Percentiles rank a stretch among this genome's conserved stretches.
These are phyloP conservation scores for Wickerhamiella lipophila DNA, from an alignment of 805 yeast species.

Conservation along the genomic window DNA sequence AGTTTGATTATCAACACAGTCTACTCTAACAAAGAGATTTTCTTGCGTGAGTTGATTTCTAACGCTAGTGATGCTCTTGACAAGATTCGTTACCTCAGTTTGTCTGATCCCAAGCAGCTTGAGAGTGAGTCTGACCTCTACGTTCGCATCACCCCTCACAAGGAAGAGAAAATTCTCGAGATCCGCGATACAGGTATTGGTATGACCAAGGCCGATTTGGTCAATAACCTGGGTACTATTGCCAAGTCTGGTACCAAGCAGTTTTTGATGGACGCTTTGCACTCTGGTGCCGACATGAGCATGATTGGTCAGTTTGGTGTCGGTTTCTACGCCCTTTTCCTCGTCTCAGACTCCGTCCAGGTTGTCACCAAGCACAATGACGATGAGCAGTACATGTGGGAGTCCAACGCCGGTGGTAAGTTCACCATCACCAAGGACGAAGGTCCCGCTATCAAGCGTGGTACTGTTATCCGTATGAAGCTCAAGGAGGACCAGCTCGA, in stretches of 20 bases:
- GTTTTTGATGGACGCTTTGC: conserved; percentile 88
- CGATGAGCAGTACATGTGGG: conserved; percentile 99
- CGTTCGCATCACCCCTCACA: conserved; percentile 94
- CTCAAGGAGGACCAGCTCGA: conserved; percentile 98
- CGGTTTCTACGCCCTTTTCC: conserved; percentile 98
- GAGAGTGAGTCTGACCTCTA: conserved; percentile 93
- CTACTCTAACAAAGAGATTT: conserved; percentile 97
- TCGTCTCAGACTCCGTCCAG: conserved; percentile 98
- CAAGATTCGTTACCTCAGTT: conserved; percentile 93
- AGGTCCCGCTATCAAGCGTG: conserved; percentile 82
- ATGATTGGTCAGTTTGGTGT: conserved; percentile 99
- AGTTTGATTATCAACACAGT: conserved; percentile 99
- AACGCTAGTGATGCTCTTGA: conserved; percentile 99
- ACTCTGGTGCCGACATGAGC: conserved; percentile 95
- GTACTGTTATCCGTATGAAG: conserved; percentile 90
- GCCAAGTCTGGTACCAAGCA: conserved; percentile 99
- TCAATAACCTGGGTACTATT: conserved; percentile 98
- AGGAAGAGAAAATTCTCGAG: conserved; percentile 87
- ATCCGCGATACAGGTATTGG: conserved; percentile 99
- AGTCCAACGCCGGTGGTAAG: conserved; percentile 99
- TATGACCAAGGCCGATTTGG: conserved; percentile 98
- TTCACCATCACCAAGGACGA: conserved; percentile 83
- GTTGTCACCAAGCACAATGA: conserved; percentile 97
- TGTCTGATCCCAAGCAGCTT: conserved; percentile 79
- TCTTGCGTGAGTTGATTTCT: conserved; percentile 96